Base-by-base conservation (phyloP, 1,284 basidiomycete genomes). In the Ustilago sp. region DNA sequence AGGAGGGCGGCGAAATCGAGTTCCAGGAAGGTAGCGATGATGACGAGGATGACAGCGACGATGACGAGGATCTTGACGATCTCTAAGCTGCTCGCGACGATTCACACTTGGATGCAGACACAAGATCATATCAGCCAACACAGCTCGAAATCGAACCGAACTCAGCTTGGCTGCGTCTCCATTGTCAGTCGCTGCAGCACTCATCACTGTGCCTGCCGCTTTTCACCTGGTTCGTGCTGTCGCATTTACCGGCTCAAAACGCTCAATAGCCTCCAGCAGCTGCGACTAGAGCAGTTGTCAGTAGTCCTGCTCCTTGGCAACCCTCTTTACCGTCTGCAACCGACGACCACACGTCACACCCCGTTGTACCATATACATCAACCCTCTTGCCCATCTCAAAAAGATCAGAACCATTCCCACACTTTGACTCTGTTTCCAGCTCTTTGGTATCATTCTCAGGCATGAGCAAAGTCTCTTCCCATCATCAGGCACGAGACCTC, bases 1-100 rank as follows among this genome's bases (percentile, higher is more conserved):
- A 94, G 75, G 94, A 87, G 50, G 85, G 82, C 55, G 84, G 81
- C 57, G 84, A 86, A 35, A 77, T 86, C 76, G 85, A 86, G 73
- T 85, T 86, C 79, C 83, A 86, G 73, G 86, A 86, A 71, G 85
- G 80, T n/a, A 77, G 71, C 56, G 83, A 82, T 59, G 79, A 83
- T n/a, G 79, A 83, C 48, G 81, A 83, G 17, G 82, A 84, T 41
- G 82, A 82, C 36, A 79, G 80, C 50, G 78, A 84, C 32, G 70
- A 76, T 50, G 80, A 82, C 41, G 80, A 84, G 38, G 82, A 83
- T 47, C 71, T 83, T 32, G 82, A 83, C 50, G 83, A 85, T 62
- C 79, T 85, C 32, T 79, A 73, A 62, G 15, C 28, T 11, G 48
- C 28, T 19, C n/a, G n/a, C 17, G 9, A 38, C 8, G 5, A 15